Base-by-base conservation (phyloP, 331 rosid species). In the Rhamnella rubrinervis region DNA sequence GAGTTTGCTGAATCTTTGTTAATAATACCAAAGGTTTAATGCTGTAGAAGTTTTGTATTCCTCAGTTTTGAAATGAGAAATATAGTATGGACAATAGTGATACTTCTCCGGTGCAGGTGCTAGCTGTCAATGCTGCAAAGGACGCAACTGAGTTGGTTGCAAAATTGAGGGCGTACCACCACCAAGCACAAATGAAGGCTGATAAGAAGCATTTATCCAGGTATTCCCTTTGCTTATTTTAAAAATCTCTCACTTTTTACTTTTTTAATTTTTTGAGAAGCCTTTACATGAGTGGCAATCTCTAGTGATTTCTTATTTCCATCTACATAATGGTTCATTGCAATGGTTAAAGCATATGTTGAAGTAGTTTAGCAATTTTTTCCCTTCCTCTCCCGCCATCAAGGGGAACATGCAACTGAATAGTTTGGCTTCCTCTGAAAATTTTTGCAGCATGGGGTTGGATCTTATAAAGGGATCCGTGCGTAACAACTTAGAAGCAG, bases 71-170 rank as follows among this genome's bases (percentile, higher is more conserved):
- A 6, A 15, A 38, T 55, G 19, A 12, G 46, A 64, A 60, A 35
- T 66, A 31, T 44, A 52, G 20, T 21, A 55, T 65, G 44, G 49
- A 20, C 67, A 37, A 46, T 40, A 68, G 50, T 68, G 38, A 75
- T 71, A 55, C 74, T n/a, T 59, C 8, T 59, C 62, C 68, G 80
- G 17, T 75, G 68, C 84, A 91, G 96, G 99, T 95, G 63, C 99
- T 95, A 62, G 73, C 99, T 61, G 99, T 95, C 72, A 95, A 95
- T 77, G 99, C 99, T 74, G 97, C 99, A 6, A 91, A 95, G 93
- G 99, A 95, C 81, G 97, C 99, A 41, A 91, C 96, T 0, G 96
- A 95, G 67, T 81, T 91, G 65, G 97, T 95, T 75, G 91, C 98
- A 67, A 93, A 89, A 76, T 77, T 93, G 73, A 83, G 97, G 74